These are phyloP conservation scores for Acorus gramineus DNA, from an alignment of 106 monocot species.

Conservation along the genomic window DNA sequence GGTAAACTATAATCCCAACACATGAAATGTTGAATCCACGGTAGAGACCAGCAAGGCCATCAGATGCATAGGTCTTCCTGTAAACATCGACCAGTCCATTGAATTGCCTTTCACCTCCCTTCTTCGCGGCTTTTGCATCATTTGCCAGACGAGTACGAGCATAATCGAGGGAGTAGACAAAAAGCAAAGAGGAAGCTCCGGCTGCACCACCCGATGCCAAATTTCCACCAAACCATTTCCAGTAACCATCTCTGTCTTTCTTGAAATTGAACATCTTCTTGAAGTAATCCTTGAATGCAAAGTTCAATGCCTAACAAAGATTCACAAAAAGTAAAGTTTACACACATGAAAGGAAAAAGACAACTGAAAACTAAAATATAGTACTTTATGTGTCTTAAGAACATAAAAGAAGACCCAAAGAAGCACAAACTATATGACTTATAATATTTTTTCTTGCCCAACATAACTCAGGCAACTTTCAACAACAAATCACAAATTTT, in stretches of 20 bases:
- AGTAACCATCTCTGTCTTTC: conserved; percentile 26
- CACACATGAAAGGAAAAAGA: no score
- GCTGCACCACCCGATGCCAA: conserved; percentile 24
- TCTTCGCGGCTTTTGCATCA: conserved; percentile 25
- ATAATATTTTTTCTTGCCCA: no score
- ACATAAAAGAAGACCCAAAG: no score
- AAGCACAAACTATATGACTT: no score
- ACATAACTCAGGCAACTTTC: no score
- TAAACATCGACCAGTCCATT: conserved; percentile 28
- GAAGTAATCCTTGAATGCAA: conserved; percentile 31
- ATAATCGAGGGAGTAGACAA: conserved; percentile 24
- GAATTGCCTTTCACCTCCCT: conserved; percentile 27
- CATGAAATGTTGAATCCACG: no score
- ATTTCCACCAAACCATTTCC: conserved; percentile 29
- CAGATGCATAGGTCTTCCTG: conserved; percentile 14
- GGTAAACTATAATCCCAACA: no score
- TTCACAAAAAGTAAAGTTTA: background rate
- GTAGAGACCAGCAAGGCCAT: conserved; percentile 26
- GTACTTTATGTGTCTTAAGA: no score
- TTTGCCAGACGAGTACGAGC: conserved; percentile 21
- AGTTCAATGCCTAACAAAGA: conserved; percentile 20
- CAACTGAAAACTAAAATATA: no score
- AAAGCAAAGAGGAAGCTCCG: conserved; percentile 20
- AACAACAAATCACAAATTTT: no score
- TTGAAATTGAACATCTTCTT: conserved; percentile 27